phyloP scores from a whole-genome alignment of 2,329 filamentous ascomycete species.

The Alternaria longipes region DNA sequence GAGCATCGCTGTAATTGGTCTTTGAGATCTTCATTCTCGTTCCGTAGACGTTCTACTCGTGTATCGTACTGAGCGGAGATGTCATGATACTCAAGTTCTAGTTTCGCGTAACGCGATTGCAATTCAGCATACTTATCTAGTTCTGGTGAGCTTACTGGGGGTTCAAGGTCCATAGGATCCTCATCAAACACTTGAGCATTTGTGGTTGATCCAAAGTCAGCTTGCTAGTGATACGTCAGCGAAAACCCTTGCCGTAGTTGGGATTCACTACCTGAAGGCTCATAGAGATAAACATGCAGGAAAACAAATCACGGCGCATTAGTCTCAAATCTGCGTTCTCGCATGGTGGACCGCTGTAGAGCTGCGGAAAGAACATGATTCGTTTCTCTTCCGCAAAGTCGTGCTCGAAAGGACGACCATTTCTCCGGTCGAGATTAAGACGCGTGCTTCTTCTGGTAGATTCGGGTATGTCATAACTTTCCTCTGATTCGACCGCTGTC shows the following conservation, averaged over 20 bases:
- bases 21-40: background rate
- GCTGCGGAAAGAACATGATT: constrained; percentile 15
- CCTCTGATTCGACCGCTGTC: constrained; percentile 5
- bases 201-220: constrained; percentile 11
- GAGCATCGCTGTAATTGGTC: background rate
- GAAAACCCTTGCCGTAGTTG: constrained; percentile 8
- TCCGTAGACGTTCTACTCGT: background rate
- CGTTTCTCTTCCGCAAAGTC: constrained; percentile 19
- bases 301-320: constrained; percentile 16
- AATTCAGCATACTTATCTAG: background rate
- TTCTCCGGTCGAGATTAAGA: constrained; percentile 7
- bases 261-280: constrained; percentile 4
- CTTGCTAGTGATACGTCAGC: constrained; percentile 8
- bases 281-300: constrained; percentile 17
- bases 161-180: no score
- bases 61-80: background rate
- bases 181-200: background rate
- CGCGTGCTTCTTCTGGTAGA: constrained; percentile 1
- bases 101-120: background rate
- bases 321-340: constrained; percentile 12
- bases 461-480: constrained; percentile 3
- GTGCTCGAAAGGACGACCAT: constrained; percentile 15
- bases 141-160: no score
- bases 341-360: constrained; percentile 10
- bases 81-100: background rate